These are phyloP conservation scores for Thalassiosira mediterranea DNA, from an alignment of 352 stramenopile genomes.

Conservation along the genomic window DNA sequence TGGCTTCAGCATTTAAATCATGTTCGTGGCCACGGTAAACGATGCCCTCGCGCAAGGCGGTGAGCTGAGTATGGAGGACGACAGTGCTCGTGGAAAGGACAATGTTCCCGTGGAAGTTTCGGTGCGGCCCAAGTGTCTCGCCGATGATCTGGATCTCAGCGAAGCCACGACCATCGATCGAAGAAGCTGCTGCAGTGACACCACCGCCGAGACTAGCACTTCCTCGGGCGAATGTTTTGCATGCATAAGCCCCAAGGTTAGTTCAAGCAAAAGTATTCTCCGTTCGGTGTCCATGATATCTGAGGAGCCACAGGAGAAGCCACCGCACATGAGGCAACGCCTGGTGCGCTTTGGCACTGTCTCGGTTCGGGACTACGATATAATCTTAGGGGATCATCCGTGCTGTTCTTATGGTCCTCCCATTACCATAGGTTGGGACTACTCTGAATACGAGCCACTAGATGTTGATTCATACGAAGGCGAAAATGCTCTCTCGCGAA, in stretches of 20 bases:
- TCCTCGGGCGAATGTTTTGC: slow-evolving; percentile 1
- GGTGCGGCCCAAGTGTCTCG: no score
- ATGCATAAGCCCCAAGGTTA: background rate
- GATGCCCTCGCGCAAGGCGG: no score
- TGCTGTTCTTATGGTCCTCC: slow-evolving; percentile 30
- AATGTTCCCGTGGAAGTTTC: no score
- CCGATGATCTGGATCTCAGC: no score
- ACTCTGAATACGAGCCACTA: slow-evolving; percentile 24
- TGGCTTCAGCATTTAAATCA: no score
- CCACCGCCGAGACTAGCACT: background rate
- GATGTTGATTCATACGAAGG: slow-evolving; percentile 26
- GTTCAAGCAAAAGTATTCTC: background rate
- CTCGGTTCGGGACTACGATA: slow-evolving; percentile 37
- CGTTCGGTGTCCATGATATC: background rate
- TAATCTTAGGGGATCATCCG: slow-evolving; percentile 51
- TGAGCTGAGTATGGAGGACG: no score
- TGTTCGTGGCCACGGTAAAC: no score
- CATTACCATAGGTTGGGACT: slow-evolving; percentile 49
- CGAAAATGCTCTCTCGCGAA: slow-evolving; percentile 4
- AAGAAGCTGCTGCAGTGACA: no score
- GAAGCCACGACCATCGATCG: no score
- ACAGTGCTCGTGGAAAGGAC: no score
- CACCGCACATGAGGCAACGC: background rate
- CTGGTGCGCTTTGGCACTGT: slow-evolving; percentile 34
- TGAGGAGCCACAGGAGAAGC: background rate